phyloP scores from a whole-genome alignment of 78 protist genomes.

The Pigoraptor vietnamica region DNA sequence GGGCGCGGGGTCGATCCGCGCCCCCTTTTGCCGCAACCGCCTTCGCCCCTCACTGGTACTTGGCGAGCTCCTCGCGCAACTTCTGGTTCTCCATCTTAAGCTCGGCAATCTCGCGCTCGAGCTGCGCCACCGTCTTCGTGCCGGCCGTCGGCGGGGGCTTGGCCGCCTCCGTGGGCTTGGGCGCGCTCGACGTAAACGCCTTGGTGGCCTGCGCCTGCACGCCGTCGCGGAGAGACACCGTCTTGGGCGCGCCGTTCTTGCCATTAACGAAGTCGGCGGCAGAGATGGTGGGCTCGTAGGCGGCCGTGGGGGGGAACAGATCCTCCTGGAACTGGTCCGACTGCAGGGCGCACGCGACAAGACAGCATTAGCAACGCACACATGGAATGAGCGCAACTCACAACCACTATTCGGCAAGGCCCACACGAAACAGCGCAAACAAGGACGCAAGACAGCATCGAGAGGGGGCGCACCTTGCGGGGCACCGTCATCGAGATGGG shows the following conservation, averaged over 20 bases:
- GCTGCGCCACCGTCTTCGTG: background rate
- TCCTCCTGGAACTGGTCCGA: slow-evolving; percentile 88
- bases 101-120: slow-evolving; percentile 45
- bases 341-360: background rate
- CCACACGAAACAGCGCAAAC: background rate
- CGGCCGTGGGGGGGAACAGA: slow-evolving; percentile 81
- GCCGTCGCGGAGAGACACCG: slow-evolving; percentile 59
- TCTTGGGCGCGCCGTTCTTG: slow-evolving; percentile 62
- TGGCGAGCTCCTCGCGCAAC: slow-evolving; percentile 56
- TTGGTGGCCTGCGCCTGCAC: slow-evolving; percentile 47
- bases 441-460: background rate
- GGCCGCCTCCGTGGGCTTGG: background rate
- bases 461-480: slow-evolving; percentile 49
- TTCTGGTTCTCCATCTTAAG: slow-evolving; percentile 50
- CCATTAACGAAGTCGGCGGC: slow-evolving; percentile 83
- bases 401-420: too few relatives aligned
- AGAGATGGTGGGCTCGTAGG: slow-evolving; percentile 69
- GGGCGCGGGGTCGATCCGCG: too few relatives aligned
- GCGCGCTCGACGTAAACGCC: slow-evolving; percentile 24
- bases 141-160: background rate
- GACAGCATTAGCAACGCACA: background rate
- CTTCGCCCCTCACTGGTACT: slow-evolving; percentile 17
- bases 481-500: slow-evolving; percentile 85
- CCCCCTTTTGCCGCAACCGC: too few relatives aligned
- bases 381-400: background rate